phyloP scores from a whole-genome alignment of 2,329 filamentous ascomycete genomes.

The Zymoseptoria ardabiliae region DNA sequence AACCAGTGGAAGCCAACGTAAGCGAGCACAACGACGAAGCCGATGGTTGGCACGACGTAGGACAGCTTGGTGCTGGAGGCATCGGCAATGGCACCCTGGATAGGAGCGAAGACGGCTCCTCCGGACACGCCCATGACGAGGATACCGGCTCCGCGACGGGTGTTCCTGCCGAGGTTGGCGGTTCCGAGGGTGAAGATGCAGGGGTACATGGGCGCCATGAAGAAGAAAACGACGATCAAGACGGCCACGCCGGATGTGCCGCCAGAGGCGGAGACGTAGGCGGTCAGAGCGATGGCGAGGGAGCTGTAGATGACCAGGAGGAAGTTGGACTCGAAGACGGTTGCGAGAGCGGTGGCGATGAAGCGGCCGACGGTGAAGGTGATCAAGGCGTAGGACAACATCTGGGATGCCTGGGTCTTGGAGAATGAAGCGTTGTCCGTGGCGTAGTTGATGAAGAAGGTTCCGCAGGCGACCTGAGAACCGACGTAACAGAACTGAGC shows the following conservation, averaged over 20 bases:
- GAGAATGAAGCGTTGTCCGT: slow-evolving; percentile 28
- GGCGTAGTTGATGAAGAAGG: slow-evolving; percentile 37
- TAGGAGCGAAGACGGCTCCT: slow-evolving; percentile 30
- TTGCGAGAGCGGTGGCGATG: slow-evolving; percentile 32
- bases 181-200: slow-evolving; percentile 36
- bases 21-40: slow-evolving; percentile 36
- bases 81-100: slow-evolving; percentile 35
- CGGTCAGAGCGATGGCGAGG: slow-evolving; percentile 30
- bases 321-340: slow-evolving; percentile 32
- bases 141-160: slow-evolving; percentile 35
- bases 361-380: slow-evolving; percentile 35
- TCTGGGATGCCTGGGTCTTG: slow-evolving; percentile 27
- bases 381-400: slow-evolving; percentile 31
- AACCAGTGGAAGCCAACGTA: slow-evolving; percentile 30
- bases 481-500: slow-evolving; percentile 31
- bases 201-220: slow-evolving; percentile 34
- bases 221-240: slow-evolving; percentile 34
- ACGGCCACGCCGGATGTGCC: slow-evolving; percentile 28
- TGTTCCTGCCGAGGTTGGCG: slow-evolving; percentile 34
- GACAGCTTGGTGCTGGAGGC: slow-evolving; percentile 35
- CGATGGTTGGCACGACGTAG: slow-evolving; percentile 39
- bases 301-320: slow-evolving; percentile 27
- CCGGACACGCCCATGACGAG: slow-evolving; percentile 34
- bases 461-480: slow-evolving; percentile 31
- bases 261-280: slow-evolving; percentile 27